Conservation (phyloP, 2,329 filamentous ascomycete species). For the Diaporthe humulicola region DNA sequence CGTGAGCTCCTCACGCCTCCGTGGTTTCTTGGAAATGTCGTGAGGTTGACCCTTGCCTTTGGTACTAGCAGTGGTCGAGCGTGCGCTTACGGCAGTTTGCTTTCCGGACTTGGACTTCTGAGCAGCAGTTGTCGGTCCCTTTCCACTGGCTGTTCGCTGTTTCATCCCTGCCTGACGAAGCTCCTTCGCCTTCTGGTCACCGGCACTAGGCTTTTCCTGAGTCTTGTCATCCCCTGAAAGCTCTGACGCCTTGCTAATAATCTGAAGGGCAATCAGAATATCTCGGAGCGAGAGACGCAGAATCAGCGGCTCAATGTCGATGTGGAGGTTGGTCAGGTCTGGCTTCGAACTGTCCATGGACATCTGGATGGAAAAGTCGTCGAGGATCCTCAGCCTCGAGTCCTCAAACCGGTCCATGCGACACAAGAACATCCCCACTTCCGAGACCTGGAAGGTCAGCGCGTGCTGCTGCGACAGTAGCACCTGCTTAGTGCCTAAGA, state of each 20-base stretch:
- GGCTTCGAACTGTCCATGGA: conserved; percentile 80
- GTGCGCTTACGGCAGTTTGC: conserved; percentile 40
- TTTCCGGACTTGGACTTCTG: conserved; percentile 55
- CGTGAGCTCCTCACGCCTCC: conserved; percentile 80
- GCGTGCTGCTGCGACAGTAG: conserved; percentile 94
- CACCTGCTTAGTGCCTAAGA: conserved; percentile 93
- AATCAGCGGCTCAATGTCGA: conserved; percentile 92
- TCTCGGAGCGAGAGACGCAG: conserved; percentile 92
- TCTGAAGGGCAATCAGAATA: conserved; percentile 93
- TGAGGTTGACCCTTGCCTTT: conserved; percentile 45
- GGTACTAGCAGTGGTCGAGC: conserved; percentile 28
- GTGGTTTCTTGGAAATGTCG: conserved; percentile 49
- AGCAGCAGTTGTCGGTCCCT: conserved; percentile 64
- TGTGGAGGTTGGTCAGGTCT: conserved; percentile 81
- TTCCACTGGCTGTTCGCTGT: conserved; percentile 69
- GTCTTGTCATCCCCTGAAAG: conserved; percentile 73
- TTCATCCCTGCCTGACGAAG: conserved; percentile 64
- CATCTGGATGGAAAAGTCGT: conserved; percentile 94
- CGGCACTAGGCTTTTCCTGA: conserved; percentile 53
- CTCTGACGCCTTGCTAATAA: conserved; percentile 90
- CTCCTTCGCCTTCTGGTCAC: conserved; percentile 69
- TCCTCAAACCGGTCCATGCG: conserved; percentile 98
- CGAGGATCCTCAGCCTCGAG: conserved; percentile 89
- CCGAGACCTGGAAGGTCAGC: conserved; percentile 90
- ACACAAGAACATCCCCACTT: conserved; percentile 98